Base-by-base conservation (phyloP, 768 basidiomycete genomes). In the Lyophyllum shimeji region DNA sequence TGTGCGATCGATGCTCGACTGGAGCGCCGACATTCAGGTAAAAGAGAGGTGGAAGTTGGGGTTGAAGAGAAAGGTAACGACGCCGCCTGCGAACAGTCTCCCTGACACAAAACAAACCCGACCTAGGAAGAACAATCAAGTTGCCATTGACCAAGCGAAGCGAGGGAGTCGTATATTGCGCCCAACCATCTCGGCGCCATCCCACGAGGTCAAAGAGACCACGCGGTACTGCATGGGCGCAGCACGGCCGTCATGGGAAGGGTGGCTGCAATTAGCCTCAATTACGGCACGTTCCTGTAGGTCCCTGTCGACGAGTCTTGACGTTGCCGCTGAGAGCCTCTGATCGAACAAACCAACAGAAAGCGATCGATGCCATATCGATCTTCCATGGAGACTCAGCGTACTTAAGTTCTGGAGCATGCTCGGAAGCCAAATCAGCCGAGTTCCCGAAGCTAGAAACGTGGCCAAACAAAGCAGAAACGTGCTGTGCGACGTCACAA, bases 1-100 rank as follows among this genome's bases (percentile, higher is more conserved):
- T 0, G 86, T 86, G 61, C 73, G 76, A 53, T 76, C 67, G 50
- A 80, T 65, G 50, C 60, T 69, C 53, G 55, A 39, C 39, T 37
- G 44, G 23, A 31, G 20, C 45, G 25, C 31, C 42, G 59, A 54
- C 59, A 60, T 60, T 45, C 51, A n/a, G n/a, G 52, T 46, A 43
- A 21, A 40, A 27, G 18, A 45, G 29, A 13, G 39, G 33, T 17
- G 53, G 44, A 40, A 50, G 40, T 45, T 44, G 49, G 39, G 52
- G 29, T 37, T 5, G 12, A 37, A 45, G 40, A 24, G 17, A n/a
- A 15, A 3, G 37, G 9, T 24, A 12, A 23, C 12, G 18, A 46
- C 45, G 25, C 52, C 42, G 18, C 42, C 31, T 29, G 33, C 20
- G 15, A 8, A 46, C 50, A 1, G 49, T 45, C 29, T 31, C 20